Conservation (phyloP, 148 eudicot species). For the Silene latifolia region DNA sequence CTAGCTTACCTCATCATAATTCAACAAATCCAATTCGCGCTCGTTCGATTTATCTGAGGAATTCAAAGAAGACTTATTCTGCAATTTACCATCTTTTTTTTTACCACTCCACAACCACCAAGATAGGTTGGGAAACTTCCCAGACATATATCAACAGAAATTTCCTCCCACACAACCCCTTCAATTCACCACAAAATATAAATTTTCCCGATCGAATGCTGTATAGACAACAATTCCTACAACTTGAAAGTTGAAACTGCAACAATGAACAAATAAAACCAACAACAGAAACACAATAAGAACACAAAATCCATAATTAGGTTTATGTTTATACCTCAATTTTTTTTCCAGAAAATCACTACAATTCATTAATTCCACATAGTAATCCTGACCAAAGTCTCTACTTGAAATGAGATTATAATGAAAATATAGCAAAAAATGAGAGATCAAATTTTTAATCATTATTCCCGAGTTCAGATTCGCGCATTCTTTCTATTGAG, state of each 20-base stretch:
- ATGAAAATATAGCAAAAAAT: neutral
- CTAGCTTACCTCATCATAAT: constrained; percentile 32
- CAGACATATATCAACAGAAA: constrained; percentile 25
- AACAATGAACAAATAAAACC: neutral
- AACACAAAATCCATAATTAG: neutral
- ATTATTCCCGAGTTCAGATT: no score
- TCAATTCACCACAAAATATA: neutral
- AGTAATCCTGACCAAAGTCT: neutral
- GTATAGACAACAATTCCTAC: neutral
- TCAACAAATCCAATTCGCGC: constrained; percentile 47
- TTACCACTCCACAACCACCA: constrained; percentile 38
- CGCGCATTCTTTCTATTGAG: no score
- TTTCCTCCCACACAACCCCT: constrained; percentile 5
- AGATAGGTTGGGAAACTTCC: constrained; percentile 28
- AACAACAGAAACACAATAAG: neutral
- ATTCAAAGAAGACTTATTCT: constrained; percentile 44
- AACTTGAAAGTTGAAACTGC: constrained; percentile 22
- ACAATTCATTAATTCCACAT: neutral
- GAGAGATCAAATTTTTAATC: neutral
- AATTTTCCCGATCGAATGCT: neutral
- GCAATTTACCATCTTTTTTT: constrained; percentile 44
- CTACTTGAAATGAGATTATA: no score
- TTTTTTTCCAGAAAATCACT: neutral
- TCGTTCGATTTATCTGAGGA: constrained; percentile 43
- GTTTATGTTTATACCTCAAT: neutral